phyloP scores from a whole-genome alignment of 805 yeast species.

The Lipomyces kockii region DNA sequence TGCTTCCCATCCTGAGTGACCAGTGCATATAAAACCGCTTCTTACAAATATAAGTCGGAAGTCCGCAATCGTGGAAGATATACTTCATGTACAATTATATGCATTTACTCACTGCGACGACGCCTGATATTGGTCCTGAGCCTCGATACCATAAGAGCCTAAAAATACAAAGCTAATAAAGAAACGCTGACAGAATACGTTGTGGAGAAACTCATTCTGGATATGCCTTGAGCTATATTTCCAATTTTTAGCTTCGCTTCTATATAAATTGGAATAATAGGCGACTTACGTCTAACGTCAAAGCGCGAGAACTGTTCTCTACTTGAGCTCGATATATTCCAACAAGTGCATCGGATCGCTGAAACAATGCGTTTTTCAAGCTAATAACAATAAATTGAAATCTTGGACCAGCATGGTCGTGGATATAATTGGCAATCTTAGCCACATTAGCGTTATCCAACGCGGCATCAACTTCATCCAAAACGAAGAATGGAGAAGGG shows the following conservation, averaged over 20 bases:
- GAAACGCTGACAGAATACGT: neutral
- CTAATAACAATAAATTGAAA: slow-evolving; percentile 94
- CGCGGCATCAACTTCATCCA: slow-evolving; percentile 99
- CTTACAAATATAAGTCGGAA: neutral
- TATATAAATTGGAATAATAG: neutral
- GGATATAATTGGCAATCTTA: slow-evolving; percentile 83
- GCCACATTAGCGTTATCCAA: slow-evolving; percentile 87
- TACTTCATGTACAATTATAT: no score
- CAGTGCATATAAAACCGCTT: neutral
- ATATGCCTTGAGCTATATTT: slow-evolving; percentile 13
- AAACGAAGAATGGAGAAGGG: slow-evolving; percentile 93
- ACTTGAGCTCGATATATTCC: slow-evolving; percentile 88
- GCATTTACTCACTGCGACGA: neutral
- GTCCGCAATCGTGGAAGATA: neutral
- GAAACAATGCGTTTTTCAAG: slow-evolving; percentile 83
- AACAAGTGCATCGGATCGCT: slow-evolving; percentile 85
- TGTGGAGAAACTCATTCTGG: neutral
- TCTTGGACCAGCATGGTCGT: slow-evolving; percentile 70
- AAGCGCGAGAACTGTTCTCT: slow-evolving; percentile 70
- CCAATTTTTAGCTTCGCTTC: neutral
- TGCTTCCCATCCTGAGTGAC: neutral
- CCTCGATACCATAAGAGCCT: neutral
- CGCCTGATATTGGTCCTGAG: neutral
- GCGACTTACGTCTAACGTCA: slow-evolving; percentile 65
- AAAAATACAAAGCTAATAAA: neutral